Percentiles rank a stretch among this genome's conserved stretches.
Evolutionary conservation across 176 grass and related monocot species (phyloP).

Genomic region (Triticum aestivum): IWGSC_CS_RefSeq_v2.1 NC_057807.1:247155260-247155759

Average conservation of each 20-base stretch:
- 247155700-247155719: no score
- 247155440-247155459: not conserved
- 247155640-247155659: not conserved
- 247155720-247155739: no score
- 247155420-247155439: conserved; percentile 3
- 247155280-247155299: not conserved
- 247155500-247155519: not conserved
- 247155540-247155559: not conserved
- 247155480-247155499: not conserved
- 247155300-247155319: not conserved
- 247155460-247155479: not conserved
- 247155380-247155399: not conserved
- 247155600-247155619: not conserved
- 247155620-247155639: not conserved
- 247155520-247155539: not conserved
- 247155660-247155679: conserved; percentile 19
- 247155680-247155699: no score
- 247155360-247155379: not conserved
- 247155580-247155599: conserved; percentile 8
- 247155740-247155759: not conserved
- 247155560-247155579: conserved; percentile 5
- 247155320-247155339: not conserved
- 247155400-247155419: not conserved
- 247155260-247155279: not conserved
- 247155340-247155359: not conserved